Evolutionary conservation across 257 asterid genomes (phyloP).

Genomic region (Penstemon eatonii): DNA sequence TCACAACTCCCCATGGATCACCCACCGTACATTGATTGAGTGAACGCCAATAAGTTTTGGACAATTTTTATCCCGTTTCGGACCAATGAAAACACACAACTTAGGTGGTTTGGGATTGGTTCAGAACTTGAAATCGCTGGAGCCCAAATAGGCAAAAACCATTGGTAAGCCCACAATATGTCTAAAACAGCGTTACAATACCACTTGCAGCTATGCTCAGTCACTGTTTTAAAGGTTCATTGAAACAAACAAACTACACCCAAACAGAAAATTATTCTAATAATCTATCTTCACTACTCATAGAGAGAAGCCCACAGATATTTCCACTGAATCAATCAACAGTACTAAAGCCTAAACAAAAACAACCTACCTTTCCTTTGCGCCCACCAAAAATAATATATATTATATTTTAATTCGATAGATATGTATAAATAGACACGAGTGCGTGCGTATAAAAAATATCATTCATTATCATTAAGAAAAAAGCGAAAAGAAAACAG

Average conservation of each 20-base stretch:
- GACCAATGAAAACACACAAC: too few species aligned
- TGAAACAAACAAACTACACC: background rate
- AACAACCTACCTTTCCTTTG: background rate
- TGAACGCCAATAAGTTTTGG: too few species aligned
- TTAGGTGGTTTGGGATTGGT: too few species aligned
- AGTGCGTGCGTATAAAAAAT: background rate
- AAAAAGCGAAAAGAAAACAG: background rate
- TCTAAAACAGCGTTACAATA: background rate
- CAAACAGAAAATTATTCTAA: background rate
- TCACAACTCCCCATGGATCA: too few species aligned
- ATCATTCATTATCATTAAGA: slow-evolving; percentile 5
- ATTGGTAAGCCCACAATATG: background rate
- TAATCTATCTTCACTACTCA: background rate
- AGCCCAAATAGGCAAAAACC: background rate
- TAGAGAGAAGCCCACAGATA: slow-evolving; percentile 4
- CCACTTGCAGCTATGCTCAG: background rate
- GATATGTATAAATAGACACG: slow-evolving; percentile 3
- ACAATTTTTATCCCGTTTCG: too few species aligned
- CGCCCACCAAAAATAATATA: slow-evolving; percentile 13
- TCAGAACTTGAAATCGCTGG: background rate
- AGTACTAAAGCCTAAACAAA: background rate
- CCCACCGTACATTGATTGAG: too few species aligned
- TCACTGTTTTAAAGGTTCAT: background rate
- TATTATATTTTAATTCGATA: background rate
- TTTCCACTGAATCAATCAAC: slow-evolving; percentile 4